Evolutionary conservation across 305 asterid species (phyloP), one percentile per base, ranked within the genome.

Genomic region (Plantago lanceolata): DNA sequence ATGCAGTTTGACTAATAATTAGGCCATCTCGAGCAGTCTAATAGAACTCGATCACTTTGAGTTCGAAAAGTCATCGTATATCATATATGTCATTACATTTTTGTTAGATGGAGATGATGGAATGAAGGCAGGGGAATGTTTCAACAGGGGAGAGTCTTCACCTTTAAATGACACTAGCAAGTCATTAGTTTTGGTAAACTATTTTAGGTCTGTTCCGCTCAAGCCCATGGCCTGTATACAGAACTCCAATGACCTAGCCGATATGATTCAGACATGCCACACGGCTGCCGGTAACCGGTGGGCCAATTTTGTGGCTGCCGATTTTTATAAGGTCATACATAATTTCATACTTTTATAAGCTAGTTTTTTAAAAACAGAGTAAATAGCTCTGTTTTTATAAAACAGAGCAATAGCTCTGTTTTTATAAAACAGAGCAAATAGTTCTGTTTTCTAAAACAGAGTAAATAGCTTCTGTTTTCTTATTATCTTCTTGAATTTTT

Each of bases 221-320:
- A 83, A 82, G 75, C 59, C 26, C 31, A 5, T 78, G 62, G 80
- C 95, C 0, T 90, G 96, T 31, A 74, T 71, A 1, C 87, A 88
- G 52, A 88, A 90, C 61, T 84, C 95, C 16, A 84, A 61, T 9
- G 67, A 48, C 63, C 83, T 90, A 2, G 24, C 51, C 64, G 55
- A 68, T 74, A 88, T 83, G 91, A 66, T 84, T 53, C 75, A 7
- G 24, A 84, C 95, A 7, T 87, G 97, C 65, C 73, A 81, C n/a
- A 65, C 16, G 0, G 85, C 85, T 21, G 70, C 95, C 44, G 95
- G 78, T 14, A 78, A 81, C 52, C 83, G 97, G 4, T 85, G 93
- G 96, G 84, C 96, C 19, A 90, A 90, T 68, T 90, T 87, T 26
- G 49, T 90, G 6, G 95, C 97, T 0, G 95, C 76, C n/a, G 97